Percentiles rank a stretch among this genome's conserved stretches.
Conservation (phyloP, 2,329 filamentous ascomycete species). For the Cadophora gregata region DNA sequence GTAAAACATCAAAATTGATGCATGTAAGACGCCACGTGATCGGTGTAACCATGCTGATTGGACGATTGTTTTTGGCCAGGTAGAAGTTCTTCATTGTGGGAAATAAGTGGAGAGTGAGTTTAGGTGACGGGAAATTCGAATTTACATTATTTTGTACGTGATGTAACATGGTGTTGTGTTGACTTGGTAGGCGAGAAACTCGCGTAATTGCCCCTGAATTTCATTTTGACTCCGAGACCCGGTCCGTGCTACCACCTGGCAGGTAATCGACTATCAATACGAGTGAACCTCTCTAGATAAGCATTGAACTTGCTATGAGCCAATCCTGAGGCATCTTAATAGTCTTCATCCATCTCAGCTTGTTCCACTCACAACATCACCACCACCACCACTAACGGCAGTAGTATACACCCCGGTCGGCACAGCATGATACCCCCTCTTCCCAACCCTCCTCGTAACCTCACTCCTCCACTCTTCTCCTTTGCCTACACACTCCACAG, state of each 20-base stretch:
- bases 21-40: not conserved
- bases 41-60: not conserved
- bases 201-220: not conserved
- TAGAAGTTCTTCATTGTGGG: too few species aligned
- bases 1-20: not conserved
- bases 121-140: too few species aligned
- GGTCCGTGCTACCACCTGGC: too few species aligned
- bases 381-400: not conserved
- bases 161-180: not conserved
- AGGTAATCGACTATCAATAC: too few species aligned
- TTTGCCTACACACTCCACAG: not conserved
- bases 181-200: not conserved
- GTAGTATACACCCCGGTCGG: constrained; percentile 13
- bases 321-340: too few species aligned
- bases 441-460: not conserved
- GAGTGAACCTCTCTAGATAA: too few species aligned
- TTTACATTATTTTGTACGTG: too few species aligned
- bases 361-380: not conserved
- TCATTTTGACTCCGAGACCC: too few species aligned
- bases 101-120: too few species aligned
- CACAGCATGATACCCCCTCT: constrained; percentile 8
- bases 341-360: not conserved
- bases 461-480: constrained; percentile 15
- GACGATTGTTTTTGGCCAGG: too few species aligned
- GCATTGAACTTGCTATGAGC: too few species aligned